Evolutionary conservation across 2,329 filamentous ascomycete genomes (phyloP), one percentile per base, ranked within the genome.

Genomic region (Exophiala mesophila): DNA sequence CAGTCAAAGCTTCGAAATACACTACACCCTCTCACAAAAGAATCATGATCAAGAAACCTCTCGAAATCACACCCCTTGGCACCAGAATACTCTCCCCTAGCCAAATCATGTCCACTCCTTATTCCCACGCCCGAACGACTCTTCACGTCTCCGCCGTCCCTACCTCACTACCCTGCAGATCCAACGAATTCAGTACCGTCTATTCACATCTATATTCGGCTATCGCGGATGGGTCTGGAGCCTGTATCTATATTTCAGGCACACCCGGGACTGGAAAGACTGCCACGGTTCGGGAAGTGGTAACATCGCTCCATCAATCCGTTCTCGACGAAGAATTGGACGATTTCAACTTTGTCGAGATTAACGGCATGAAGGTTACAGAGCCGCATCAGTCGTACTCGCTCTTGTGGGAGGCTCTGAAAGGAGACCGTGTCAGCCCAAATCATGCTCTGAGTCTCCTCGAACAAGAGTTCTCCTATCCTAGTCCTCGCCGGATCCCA

Each of bases 321-420:
- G 92, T 97, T 1, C 75, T 80, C 35, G 81, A 83, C 5, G 92
- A 98, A 58, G 90, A 97, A 64, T 75, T 98, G 30, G 92, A 98
- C 58, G 90, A 97, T 61, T 98, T 98, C 64, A 94, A 96, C 45
- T 98, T 98, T 55, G 89, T 98, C 49, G 92, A 98, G 64, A 97
- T 98, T 68, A 98, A 98, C 64, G 94, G 92, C 54, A 97, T 98
- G 92, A 98, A 98, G 69, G 89, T 98, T 55, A 94, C 92, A 0
- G 92, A 98, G 61, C 90, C 92, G 1, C 89, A 97, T 59, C 92
- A 98, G 63, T 89, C 92, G 0, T 98, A 98, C 64, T 84, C 87
- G 2, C 69, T 98, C 15, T 76, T 98, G 2, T 98, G 94, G 94
- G 88, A 98, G 68, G 90, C 92, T 1, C 71, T 98, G 47, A 90